These are phyloP conservation scores for Penicillium sp. DNA, from an alignment of 2,329 filamentous ascomycete genomes.

Conservation along the genomic window DNA sequence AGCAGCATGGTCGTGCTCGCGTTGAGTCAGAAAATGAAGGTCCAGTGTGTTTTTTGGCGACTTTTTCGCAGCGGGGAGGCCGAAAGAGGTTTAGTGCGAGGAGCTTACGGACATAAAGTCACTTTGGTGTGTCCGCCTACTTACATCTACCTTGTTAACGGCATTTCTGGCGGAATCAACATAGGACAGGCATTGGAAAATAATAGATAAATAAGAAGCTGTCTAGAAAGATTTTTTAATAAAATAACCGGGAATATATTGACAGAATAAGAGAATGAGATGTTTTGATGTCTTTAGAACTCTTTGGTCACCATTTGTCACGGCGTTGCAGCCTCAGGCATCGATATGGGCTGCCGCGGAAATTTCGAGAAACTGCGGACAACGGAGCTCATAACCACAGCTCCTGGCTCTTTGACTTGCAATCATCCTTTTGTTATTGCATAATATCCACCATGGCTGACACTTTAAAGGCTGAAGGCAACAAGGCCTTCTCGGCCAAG, in stretches of 20 bases:
- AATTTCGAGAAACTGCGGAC: slow-evolving; percentile 44
- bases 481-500: slow-evolving; percentile 97
- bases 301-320: background rate
- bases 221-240: too few relatives aligned
- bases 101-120: slow-evolving; percentile 5
- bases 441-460: slow-evolving; percentile 55
- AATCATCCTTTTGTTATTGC: slow-evolving; percentile 5
- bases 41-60: slow-evolving; percentile 28
- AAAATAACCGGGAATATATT: too few relatives aligned
- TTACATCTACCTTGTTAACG: too few relatives aligned
- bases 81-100: slow-evolving; percentile 7
- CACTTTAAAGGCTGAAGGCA: slow-evolving; percentile 93
- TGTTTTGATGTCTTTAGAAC: too few relatives aligned
- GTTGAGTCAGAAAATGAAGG: slow-evolving; percentile 14
- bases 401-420: slow-evolving; percentile 14
- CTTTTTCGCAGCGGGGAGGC: slow-evolving; percentile 26
- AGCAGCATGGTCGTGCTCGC: slow-evolving; percentile 16
- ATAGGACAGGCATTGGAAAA: too few relatives aligned
- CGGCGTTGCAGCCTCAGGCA: slow-evolving; percentile 23
- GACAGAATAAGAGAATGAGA: too few relatives aligned
- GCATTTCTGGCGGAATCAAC: too few relatives aligned
- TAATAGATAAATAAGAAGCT: too few relatives aligned
- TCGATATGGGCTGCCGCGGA: slow-evolving; percentile 25
- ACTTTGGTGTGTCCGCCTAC: too few relatives aligned
- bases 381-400: slow-evolving; percentile 19